These are phyloP conservation scores for Coemansia sp. DNA, from an alignment of 192 early-diverging fungal genomes.

Conservation along the genomic window DNA sequence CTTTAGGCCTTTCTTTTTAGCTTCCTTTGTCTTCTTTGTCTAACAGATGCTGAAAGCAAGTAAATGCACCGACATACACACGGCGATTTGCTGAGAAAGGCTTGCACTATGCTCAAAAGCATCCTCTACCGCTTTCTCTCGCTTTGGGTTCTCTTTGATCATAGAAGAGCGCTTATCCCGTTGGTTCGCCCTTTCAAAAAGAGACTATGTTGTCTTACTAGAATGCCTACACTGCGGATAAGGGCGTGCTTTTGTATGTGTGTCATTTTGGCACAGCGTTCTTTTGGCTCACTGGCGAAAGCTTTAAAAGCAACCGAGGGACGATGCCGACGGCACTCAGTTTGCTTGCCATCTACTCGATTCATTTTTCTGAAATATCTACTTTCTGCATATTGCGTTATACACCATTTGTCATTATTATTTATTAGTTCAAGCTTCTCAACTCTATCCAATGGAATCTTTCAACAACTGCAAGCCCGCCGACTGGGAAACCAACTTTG, in stretches of 20 bases:
- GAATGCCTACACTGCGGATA: background rate
- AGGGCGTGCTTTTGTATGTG: background rate
- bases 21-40: background rate
- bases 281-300: no score
- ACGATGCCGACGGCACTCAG: no score
- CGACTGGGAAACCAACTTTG: no score
- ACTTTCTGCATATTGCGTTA: no score
- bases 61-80: background rate
- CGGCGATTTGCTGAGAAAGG: background rate
- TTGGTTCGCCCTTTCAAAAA: background rate
- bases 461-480: background rate
- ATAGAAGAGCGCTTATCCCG: background rate
- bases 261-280: no score
- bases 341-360: no score
- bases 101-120: background rate
- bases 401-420: no score
- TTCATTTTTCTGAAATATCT: no score
- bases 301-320: no score
- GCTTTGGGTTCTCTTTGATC: background rate
- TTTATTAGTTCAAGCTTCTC: background rate
- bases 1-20: background rate
- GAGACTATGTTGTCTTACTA: background rate
- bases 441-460: background rate
- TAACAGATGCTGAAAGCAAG: background rate
- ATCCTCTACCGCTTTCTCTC: background rate